A percentile compares a stretch with the other conserved stretches of the same genome.
These are phyloP conservation scores for Neotropicomus parvogracilis DNA, from an alignment of 1,284 basidiomycete genomes.

Conservation along the genomic window DNA sequence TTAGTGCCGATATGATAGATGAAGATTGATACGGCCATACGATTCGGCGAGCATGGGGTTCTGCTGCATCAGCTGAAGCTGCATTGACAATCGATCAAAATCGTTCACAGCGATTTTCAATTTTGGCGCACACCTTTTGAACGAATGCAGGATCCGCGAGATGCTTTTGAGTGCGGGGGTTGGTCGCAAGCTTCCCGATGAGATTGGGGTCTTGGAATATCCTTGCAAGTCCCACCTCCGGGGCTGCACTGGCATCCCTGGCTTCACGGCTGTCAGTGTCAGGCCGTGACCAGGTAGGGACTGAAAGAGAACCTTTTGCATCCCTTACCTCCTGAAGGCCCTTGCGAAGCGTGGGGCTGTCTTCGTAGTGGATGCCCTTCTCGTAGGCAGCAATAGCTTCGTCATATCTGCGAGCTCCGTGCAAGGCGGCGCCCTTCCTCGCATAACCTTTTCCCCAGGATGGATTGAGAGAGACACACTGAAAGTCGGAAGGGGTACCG, in stretches of 20 bases:
- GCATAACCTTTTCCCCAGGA: conserved; percentile 90
- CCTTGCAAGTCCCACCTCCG: conserved; percentile 62
- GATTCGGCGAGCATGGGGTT: conserved; percentile 59
- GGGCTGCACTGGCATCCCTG: conserved; percentile 41
- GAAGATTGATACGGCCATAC: conserved; percentile 32
- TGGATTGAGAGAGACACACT: conserved; percentile 79
- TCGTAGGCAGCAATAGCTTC: conserved; percentile 85
- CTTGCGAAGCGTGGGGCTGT: conserved; percentile 78
- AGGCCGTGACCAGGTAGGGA: neutral
- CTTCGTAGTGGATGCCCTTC: conserved; percentile 76
- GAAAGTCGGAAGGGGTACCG: conserved; percentile 1
- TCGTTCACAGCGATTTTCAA: neutral
- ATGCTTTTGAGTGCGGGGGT: conserved; percentile 83
- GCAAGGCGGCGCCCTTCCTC: conserved; percentile 92
- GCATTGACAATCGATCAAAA: neutral
- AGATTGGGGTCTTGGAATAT: conserved; percentile 87
- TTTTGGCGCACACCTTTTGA: conserved; percentile 46
- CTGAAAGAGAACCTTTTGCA: conserved; percentile 56
- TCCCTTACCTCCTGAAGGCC: conserved; percentile 85
- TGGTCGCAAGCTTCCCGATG: conserved; percentile 77
- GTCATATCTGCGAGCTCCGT: conserved; percentile 75
- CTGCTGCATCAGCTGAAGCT: conserved; percentile 61
- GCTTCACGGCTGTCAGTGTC: conserved; percentile 29
- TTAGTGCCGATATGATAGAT: conserved; percentile 10
- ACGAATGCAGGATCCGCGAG: conserved; percentile 82